Evolutionary conservation across 2,329 filamentous ascomycete species (phyloP).

Genomic region (Helicocarpus griseus): DNA sequence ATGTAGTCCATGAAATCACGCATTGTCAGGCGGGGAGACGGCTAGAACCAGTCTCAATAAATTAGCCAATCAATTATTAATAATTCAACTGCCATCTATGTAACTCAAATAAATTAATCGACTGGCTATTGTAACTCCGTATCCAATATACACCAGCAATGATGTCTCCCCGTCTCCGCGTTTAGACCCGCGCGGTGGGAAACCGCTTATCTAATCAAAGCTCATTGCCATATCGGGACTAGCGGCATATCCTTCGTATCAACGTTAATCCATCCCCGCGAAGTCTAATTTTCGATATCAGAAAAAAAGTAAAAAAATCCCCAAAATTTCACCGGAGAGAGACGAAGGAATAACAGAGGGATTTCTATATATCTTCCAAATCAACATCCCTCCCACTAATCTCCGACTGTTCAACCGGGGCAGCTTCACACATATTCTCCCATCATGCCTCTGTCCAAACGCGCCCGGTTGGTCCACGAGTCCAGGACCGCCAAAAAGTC

Average conservation of each 20-base stretch:
- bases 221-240: constrained; percentile 24
- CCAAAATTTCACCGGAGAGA: constrained; percentile 10
- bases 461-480: constrained; percentile 78
- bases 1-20: constrained; percentile 97
- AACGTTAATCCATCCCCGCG: constrained; percentile 25
- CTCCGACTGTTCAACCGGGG: not conserved
- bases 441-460: constrained; percentile 94
- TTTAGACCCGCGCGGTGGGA: not conserved
- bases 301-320: constrained; percentile 18
- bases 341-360: not conserved
- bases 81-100: not conserved
- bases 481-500: constrained; percentile 88
- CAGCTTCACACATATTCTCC: not conserved
- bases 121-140: not conserved
- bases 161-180: not conserved
- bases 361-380: not conserved
- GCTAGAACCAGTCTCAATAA: not conserved
- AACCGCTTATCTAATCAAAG: constrained; percentile 14
- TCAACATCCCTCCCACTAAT: not conserved
- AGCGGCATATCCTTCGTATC: constrained; percentile 23
- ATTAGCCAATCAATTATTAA: not conserved
- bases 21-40: constrained; percentile 45
- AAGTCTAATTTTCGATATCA: constrained; percentile 8
- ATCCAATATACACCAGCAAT: not conserved
- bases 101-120: not conserved